phyloP scores from a whole-genome alignment of 305 asterid species.

The Fraxinus ornus region DNA sequence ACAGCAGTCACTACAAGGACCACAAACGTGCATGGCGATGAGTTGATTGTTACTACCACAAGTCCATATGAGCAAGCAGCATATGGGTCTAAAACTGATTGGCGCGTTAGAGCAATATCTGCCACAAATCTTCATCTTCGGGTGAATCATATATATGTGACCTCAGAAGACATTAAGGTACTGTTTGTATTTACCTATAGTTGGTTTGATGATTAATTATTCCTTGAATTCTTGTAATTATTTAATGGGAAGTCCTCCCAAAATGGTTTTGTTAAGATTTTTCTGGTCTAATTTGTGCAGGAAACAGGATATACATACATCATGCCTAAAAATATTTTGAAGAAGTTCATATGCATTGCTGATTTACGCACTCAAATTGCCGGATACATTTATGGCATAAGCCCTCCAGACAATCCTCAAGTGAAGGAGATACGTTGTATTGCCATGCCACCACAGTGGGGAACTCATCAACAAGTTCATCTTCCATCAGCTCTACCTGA shows the following conservation, averaged over 20 bases:
- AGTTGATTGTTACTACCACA: slow-evolving; percentile 86
- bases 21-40: slow-evolving; percentile 94
- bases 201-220: not conserved
- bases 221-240: not conserved
- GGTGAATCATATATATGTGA: slow-evolving; percentile 95
- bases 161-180: slow-evolving; percentile 99
- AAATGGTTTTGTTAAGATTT: slow-evolving; percentile 9
- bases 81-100: slow-evolving; percentile 86
- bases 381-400: slow-evolving; percentile 88
- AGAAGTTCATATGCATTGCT: slow-evolving; percentile 96
- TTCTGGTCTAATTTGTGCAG: slow-evolving; percentile 44
- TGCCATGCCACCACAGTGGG: slow-evolving; percentile 98
- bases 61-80: slow-evolving; percentile 97
- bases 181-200: not conserved
- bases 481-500: slow-evolving; percentile 93
- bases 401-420: slow-evolving; percentile 99
- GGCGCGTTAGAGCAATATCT: slow-evolving; percentile 99
- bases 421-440: slow-evolving; percentile 99
- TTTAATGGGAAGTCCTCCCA: not conserved
- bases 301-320: slow-evolving; percentile 98
- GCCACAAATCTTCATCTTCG: slow-evolving; percentile 98
- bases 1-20: slow-evolving; percentile 98
- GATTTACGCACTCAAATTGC: slow-evolving; percentile 94
- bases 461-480: slow-evolving; percentile 96
- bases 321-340: slow-evolving; percentile 95